Conservation (phyloP, 139 green algal genomes). For the Micractinium sp. region DNA sequence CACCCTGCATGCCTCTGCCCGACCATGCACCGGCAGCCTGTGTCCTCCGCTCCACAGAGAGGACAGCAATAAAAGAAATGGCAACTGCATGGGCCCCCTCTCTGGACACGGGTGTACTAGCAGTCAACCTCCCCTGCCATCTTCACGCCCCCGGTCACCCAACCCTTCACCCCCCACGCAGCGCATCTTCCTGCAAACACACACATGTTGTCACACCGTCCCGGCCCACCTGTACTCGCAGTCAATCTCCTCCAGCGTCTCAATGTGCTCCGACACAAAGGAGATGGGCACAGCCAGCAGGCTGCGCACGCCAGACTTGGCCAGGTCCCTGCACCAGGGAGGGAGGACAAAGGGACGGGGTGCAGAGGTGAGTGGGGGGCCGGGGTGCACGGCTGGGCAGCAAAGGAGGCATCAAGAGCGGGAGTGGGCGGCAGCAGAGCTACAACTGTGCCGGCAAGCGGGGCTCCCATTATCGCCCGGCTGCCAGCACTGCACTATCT, state of each 20-base stretch:
- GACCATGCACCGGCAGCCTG: no score
- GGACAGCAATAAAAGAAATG: no score
- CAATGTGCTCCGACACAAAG: slow-evolving; percentile 99
- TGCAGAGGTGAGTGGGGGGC: neutral
- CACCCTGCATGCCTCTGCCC: no score
- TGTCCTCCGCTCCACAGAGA: no score
- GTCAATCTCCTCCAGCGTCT: slow-evolving; percentile 99
- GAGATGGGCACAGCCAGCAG: slow-evolving; percentile 96
- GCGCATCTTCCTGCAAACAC: no score
- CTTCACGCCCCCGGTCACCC: no score
- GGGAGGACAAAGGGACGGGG: neutral
- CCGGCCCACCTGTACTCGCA: slow-evolving; percentile 73
- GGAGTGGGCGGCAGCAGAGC: neutral
- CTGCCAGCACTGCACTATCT: no score
- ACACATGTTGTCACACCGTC: neutral
- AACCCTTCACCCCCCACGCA: neutral
- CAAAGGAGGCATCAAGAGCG: no score
- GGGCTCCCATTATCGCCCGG: no score
- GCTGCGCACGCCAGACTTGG: slow-evolving; percentile 65
- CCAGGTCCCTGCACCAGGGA: slow-evolving; percentile 72
- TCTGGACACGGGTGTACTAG: no score
- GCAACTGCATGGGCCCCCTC: no score
- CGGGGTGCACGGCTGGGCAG: neutral
- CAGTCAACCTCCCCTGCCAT: neutral
- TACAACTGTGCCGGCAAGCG: no score